Evolutionary conservation across 2,329 filamentous ascomycete genomes (phyloP).

Genomic region (Colletotrichum gigasporum): DNA sequence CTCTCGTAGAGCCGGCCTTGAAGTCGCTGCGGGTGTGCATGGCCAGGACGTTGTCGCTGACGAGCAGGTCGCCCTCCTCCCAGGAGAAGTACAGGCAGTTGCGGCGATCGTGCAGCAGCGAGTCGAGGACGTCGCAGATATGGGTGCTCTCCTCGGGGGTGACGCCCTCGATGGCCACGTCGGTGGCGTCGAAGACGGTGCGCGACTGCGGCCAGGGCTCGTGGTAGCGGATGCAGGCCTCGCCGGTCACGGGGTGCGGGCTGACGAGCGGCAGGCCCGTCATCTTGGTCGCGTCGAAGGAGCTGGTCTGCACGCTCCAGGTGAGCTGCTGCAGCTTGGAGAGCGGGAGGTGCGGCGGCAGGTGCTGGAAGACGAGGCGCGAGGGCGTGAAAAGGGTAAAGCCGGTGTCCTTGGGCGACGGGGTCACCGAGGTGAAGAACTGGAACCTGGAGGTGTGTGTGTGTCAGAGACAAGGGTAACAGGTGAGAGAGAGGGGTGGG

Average conservation of each 20-base stretch:
- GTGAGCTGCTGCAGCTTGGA: conserved; percentile 50
- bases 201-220: conserved; percentile 63
- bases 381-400: conserved; percentile 65
- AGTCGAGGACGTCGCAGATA: conserved; percentile 51
- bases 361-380: conserved; percentile 56
- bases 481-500: too few species aligned
- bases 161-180: conserved; percentile 51
- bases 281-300: conserved; percentile 56
- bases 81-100: conserved; percentile 61
- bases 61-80: conserved; percentile 63
- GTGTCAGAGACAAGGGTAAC: not conserved
- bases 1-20: conserved; percentile 51
- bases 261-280: conserved; percentile 53
- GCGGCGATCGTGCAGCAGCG: conserved; percentile 57
- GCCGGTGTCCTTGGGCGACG: conserved; percentile 59
- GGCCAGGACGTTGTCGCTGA: conserved; percentile 60
- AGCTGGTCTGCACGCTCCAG: conserved; percentile 59
- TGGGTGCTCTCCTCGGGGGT: conserved; percentile 40
- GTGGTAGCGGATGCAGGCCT: conserved; percentile 62
- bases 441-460: conserved; percentile 52
- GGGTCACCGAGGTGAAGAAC: conserved; percentile 57
- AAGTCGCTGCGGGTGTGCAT: conserved; percentile 62
- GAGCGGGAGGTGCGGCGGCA: conserved; percentile 47
- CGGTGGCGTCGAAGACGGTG: conserved; percentile 58
- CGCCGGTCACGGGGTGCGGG: conserved; percentile 53